Evolutionary conservation across 2,329 filamentous ascomycete species (phyloP), one percentile per base, ranked within the genome.

Genomic region (Fusarium ambrosium): DNA sequence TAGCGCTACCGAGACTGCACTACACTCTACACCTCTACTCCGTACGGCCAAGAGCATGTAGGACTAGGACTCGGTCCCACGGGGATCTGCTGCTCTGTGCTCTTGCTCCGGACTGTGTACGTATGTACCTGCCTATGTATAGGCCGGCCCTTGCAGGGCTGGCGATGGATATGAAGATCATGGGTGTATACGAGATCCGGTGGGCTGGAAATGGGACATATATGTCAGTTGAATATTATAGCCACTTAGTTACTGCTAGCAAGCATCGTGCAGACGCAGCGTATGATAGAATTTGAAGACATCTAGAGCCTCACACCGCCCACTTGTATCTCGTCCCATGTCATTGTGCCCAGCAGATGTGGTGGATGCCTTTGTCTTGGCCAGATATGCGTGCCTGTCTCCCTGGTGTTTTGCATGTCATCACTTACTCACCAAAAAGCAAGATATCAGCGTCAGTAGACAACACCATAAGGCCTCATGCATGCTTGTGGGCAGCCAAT

Each of bases 171-270:
- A 75, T 76, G 62, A 74, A 61, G 61, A 76, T 74, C 32, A 62
- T 56, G 51, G 64, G 48, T 69, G 62, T 69, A 76, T 75, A 75
- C 73, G 73, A 75, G 73, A 74, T 66, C 73, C 73, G 58, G 55
- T 62, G 64, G 62, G 37, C 53, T 76, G 73, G 73, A 64, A 69
- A 71, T 60, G 41, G 36, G 62, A 48, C 27, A 68, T 76, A 76
- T 76, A 75, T 74, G 67, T 69, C 70, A 69, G 67, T 69, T 34
- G 39, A 65, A 69, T 74, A 76, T 76, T 69, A 66, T 76, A 68
- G 41, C 61, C 62, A 60, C 62, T 32, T 32, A 10, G 45, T 73
- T 29, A 14, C 27, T 20, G 70, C 67, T 65, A 64, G 72, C 27
- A 64, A 68, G 45, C 61, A 66, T 51, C 16, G 16, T 59, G 63